Conservation (phyloP, 345 rosid genomes). For the Streptanthus diversifolius region DNA sequence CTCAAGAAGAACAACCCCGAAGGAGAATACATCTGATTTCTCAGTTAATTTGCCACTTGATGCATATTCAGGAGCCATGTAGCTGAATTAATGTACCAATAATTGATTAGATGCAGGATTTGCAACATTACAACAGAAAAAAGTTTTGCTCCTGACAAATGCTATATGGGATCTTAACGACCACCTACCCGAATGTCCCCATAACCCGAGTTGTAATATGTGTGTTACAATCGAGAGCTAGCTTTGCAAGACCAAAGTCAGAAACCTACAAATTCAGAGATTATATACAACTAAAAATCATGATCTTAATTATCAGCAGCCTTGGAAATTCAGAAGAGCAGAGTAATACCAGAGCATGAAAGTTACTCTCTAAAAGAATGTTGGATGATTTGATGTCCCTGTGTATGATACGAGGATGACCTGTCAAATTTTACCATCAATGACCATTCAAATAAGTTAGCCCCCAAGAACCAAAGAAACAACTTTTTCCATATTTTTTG, state of each 20-base stretch:
- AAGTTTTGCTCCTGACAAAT: background rate
- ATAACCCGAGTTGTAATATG: constrained; percentile 91
- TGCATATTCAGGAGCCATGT: constrained; percentile 99
- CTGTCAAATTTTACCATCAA: constrained; percentile 34
- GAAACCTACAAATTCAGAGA: constrained; percentile 60
- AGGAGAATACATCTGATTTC: constrained; percentile 93
- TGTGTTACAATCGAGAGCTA: constrained; percentile 81
- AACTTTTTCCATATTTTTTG: background rate
- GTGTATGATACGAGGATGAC: constrained; percentile 93
- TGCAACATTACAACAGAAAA: constrained; percentile 7
- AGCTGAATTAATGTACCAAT: constrained; percentile 40
- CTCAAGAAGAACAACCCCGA: constrained; percentile 92
- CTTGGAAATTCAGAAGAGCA: background rate
- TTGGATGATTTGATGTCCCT: constrained; percentile 96
- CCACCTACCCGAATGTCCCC: constrained; percentile 92
- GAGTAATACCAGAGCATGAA: constrained; percentile 66
- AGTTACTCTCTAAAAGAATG: constrained; percentile 87
- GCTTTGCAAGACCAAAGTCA: constrained; percentile 97
- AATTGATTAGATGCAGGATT: constrained; percentile 5
- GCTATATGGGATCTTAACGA: background rate
- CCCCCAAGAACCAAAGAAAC: background rate
- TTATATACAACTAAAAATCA: constrained; percentile 22
- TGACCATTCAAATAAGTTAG: background rate
- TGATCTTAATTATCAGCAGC: constrained; percentile 1
- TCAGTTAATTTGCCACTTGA: constrained; percentile 92